A percentile compares a stretch with the other conserved stretches of the same genome.
These are phyloP conservation scores for Aspergillus pseudotamarii DNA, from an alignment of 2,329 filamentous ascomycete genomes.

Conservation along the genomic window DNA sequence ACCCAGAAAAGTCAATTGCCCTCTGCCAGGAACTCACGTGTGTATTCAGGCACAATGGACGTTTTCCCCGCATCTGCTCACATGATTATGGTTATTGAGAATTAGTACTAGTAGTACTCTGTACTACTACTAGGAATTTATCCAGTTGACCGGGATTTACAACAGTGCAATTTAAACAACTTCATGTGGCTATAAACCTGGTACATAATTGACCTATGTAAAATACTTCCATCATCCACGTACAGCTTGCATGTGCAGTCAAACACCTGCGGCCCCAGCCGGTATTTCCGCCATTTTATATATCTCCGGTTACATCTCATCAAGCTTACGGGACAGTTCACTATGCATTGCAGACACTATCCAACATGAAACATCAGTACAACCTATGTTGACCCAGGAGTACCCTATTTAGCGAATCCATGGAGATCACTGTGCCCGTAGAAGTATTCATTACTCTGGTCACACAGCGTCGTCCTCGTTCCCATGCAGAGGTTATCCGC, in stretches of 20 bases:
- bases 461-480: background rate
- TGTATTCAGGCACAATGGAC: background rate
- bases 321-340: slow-evolving; percentile 1
- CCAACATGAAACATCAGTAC: slow-evolving; percentile 8
- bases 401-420: background rate
- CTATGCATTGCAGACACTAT: slow-evolving; percentile 3
- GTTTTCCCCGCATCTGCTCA: background rate
- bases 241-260: background rate
- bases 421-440: background rate
- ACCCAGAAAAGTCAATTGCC: background rate
- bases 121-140: background rate
- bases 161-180: background rate
- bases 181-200: background rate
- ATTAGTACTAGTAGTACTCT: background rate
- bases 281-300: background rate
- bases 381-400: background rate
- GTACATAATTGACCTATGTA: background rate
- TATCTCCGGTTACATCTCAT: background rate
- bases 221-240: background rate
- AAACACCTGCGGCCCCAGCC: background rate
- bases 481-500: background rate
- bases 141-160: background rate
- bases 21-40: background rate
- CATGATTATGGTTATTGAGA: background rate
- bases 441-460: background rate